A percentile compares a stretch with the other conserved stretches of the same genome.
phyloP scores from a whole-genome alignment of 1,284 basidiomycete genomes.

The Fistulinella staudtii region DNA sequence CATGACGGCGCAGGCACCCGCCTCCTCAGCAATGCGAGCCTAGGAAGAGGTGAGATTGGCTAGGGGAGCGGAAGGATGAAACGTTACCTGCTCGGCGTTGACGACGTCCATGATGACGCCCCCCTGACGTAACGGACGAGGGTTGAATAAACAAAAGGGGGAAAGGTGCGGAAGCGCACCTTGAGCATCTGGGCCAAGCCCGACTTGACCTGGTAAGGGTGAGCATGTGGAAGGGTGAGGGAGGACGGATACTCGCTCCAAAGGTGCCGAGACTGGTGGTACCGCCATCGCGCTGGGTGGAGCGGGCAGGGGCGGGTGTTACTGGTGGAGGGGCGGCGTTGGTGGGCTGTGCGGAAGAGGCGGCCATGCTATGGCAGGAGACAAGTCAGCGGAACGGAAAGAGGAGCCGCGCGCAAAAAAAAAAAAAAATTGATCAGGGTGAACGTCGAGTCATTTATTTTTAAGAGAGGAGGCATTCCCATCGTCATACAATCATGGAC shows the following conservation, averaged over 20 bases:
- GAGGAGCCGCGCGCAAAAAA: not conserved
- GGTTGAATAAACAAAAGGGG: not conserved
- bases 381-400: slow-evolving; percentile 5
- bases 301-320: slow-evolving; percentile 49
- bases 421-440: too few relatives aligned
- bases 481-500: too few relatives aligned
- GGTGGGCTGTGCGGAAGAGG: not conserved
- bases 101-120: slow-evolving; percentile 95
- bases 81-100: slow-evolving; percentile 70
- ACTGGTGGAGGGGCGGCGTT: not conserved
- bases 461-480: too few relatives aligned
- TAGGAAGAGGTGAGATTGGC: slow-evolving; percentile 30
- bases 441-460: too few relatives aligned
- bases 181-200: slow-evolving; percentile 95
- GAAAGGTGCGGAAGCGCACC: slow-evolving; percentile 39
- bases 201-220: slow-evolving; percentile 72
- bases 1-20: slow-evolving; percentile 98
- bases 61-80: not conserved
- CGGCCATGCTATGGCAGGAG: not conserved
- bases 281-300: slow-evolving; percentile 53
- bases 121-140: slow-evolving; percentile 40
- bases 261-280: slow-evolving; percentile 78
- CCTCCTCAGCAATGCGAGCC: slow-evolving; percentile 97
- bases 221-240: not conserved
- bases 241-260: slow-evolving; percentile 47